These are phyloP conservation scores for Puccinia polysora DNA, from an alignment of 1,284 basidiomycete species.

Conservation along the genomic window DNA sequence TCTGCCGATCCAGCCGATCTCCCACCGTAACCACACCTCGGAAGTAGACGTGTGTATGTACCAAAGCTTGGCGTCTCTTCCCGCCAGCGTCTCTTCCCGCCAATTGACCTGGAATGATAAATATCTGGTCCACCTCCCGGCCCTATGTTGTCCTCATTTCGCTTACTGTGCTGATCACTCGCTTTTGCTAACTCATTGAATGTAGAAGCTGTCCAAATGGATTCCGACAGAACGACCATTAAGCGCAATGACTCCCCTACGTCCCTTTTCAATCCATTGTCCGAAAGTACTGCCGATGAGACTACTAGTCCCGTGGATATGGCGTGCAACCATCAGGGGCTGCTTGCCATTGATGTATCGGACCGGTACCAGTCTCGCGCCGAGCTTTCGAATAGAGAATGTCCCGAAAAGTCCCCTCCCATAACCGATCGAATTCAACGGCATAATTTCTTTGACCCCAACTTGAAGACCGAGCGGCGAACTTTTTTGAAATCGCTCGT, in stretches of 20 bases:
- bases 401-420: slow-evolving; percentile 2
- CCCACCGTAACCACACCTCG: too few relatives aligned
- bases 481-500: slow-evolving; percentile 3
- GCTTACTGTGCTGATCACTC: too few relatives aligned
- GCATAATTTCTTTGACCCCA: slow-evolving; percentile 6
- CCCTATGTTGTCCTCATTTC: too few relatives aligned
- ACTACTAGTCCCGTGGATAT: slow-evolving; percentile 10
- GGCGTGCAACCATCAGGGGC: slow-evolving; percentile 11
- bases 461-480: neutral
- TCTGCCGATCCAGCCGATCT: too few relatives aligned
- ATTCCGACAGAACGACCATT: too few relatives aligned
- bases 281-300: slow-evolving; percentile 7
- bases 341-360: neutral
- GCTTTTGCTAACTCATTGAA: too few relatives aligned
- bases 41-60: too few relatives aligned
- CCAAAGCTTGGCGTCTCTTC: too few relatives aligned
- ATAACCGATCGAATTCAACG: neutral
- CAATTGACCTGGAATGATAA: too few relatives aligned
- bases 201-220: too few relatives aligned
- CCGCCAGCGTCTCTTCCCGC: too few relatives aligned
- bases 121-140: too few relatives aligned
- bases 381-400: neutral
- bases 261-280: slow-evolving; percentile 12
- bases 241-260: slow-evolving; percentile 23
- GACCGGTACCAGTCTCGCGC: neutral